A percentile compares a stretch with the other conserved stretches of the same genome.
These are phyloP conservation scores for Ananas comosus DNA, from an alignment of 176 grass and related monocot genomes.

Conservation along the genomic window DNA sequence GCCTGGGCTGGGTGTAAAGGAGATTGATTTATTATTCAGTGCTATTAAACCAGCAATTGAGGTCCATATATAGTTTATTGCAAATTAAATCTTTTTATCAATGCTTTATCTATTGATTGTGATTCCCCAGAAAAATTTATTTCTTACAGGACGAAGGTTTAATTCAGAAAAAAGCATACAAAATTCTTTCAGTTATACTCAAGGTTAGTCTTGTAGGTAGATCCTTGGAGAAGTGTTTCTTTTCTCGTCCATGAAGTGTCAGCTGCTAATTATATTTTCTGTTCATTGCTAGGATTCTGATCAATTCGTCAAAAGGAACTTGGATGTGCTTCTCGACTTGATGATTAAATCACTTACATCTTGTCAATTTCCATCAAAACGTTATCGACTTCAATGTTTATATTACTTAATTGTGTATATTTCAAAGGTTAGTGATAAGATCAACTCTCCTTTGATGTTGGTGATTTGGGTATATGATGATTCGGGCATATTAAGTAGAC, in stretches of 20 bases:
- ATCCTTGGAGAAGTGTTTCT: not conserved
- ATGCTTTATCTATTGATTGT: not conserved
- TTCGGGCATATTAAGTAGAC: not conserved
- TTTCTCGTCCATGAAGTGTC: not conserved
- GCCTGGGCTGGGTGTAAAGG: conserved; percentile 57
- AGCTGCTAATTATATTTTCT: conserved; percentile 1
- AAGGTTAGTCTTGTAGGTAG: conserved; percentile 31
- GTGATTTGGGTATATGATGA: conserved; percentile 1
- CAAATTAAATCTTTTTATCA: conserved; percentile 20
- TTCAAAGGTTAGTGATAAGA: conserved; percentile 56
- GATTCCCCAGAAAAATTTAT: conserved; percentile 3
- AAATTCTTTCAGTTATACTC: conserved; percentile 80
- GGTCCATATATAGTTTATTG: conserved; percentile 32
- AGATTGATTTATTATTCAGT: conserved; percentile 61
- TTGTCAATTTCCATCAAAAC: conserved; percentile 80
- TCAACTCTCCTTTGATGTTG: not conserved
- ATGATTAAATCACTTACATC: conserved; percentile 53
- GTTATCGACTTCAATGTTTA: conserved; percentile 78
- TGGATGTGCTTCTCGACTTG: conserved; percentile 54
- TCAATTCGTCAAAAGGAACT: conserved; percentile 54
- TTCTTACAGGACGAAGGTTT: conserved; percentile 64
- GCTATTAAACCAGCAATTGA: conserved; percentile 89
- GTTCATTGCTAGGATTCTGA: conserved; percentile 38
- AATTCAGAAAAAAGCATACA: conserved; percentile 98
- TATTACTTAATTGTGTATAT: conserved; percentile 69